Conservation (phyloP, 78 protist species). For the Creolimax fragrantissima region DNA sequence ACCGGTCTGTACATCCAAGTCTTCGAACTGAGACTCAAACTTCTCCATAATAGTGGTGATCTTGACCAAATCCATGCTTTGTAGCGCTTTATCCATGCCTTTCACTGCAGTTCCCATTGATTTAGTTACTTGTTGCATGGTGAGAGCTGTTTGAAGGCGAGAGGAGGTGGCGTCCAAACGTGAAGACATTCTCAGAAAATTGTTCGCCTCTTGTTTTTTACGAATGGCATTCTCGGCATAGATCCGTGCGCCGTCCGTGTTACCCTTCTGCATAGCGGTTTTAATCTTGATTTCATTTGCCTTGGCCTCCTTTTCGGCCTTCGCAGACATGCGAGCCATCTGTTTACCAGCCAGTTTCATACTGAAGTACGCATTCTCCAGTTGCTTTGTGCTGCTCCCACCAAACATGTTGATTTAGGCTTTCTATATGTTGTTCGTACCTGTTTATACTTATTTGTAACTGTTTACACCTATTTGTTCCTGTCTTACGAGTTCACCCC, state of each 20-base stretch:
- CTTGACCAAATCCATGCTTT: conserved; percentile 75
- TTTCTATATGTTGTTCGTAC: neutral
- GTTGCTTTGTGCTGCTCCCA: neutral
- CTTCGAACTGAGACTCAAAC: conserved; percentile 89
- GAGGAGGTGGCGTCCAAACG: conserved; percentile 92
- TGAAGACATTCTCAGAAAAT: conserved; percentile 69
- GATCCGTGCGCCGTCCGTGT: conserved; percentile 88
- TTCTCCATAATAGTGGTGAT: conserved; percentile 81
- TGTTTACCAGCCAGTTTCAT: conserved; percentile 48
- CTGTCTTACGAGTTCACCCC: too few relatives aligned
- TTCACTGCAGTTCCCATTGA: conserved; percentile 74
- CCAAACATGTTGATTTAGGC: neutral
- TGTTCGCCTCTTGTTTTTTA: conserved; percentile 73
- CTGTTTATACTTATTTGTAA: too few relatives aligned
- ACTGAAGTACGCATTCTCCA: conserved; percentile 19
- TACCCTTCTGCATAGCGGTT: conserved; percentile 85
- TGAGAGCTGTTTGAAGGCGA: conserved; percentile 78
- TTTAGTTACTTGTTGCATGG: conserved; percentile 76
- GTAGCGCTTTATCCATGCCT: conserved; percentile 74
- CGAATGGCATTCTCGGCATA: conserved; percentile 93
- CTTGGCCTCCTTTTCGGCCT: conserved; percentile 46
- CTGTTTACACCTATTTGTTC: too few relatives aligned
- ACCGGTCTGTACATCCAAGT: conserved; percentile 74
- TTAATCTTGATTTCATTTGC: conserved; percentile 39
- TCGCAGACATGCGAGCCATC: neutral